Base-by-base conservation (phyloP, 208 protist species). In the Wallacemonas sp. region DNA sequence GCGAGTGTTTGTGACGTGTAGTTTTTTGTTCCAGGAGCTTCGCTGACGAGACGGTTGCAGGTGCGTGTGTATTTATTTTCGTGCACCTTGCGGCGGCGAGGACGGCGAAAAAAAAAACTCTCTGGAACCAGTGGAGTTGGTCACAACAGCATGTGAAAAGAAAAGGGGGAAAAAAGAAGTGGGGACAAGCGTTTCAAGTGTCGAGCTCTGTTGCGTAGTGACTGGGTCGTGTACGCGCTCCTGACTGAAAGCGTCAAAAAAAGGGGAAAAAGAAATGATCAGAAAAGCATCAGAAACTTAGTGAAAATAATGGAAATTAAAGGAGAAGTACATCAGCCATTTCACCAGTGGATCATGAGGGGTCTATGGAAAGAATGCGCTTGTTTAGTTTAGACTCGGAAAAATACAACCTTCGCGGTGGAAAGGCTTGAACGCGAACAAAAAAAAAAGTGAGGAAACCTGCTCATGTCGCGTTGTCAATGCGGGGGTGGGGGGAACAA, bases 151-250 rank as follows among this genome's bases (percentile, higher is more conserved):
- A 16, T 41, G 10, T 41, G 10, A 41, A 41, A 41, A 41, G 10
- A 41, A 41, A 41, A 41, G 12, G 16, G 44, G 18, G 18, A 23
- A 16, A 49, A 18, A 49, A 26, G 7, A 49, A 49, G n/a, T 8
- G 16, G 12, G n/a, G 44, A 18, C 0, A 49, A 41, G 36, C 14
- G 36, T 41, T 33, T 57, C 49, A 57, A n/a, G 26, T 33, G 49
- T 7, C 26, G 20, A 57, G 14, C 49, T 31, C 26, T 57, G 11
- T 57, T 33, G 49, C 49, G 49, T 57, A 57, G 49, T 57, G 49
- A 57, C 49, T 31, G 29, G 8, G 49, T 57, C 49, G 49, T 57
- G 49, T 57, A 57, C 49, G 49, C 26, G 26, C 20, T 57, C 26
- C 11, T 0, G 0, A 22, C 44, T 50, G 44, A 50, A 50, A 57